These are phyloP conservation scores for Metschnikowia matae DNA, from an alignment of 805 yeast species.

Conservation along the genomic window DNA sequence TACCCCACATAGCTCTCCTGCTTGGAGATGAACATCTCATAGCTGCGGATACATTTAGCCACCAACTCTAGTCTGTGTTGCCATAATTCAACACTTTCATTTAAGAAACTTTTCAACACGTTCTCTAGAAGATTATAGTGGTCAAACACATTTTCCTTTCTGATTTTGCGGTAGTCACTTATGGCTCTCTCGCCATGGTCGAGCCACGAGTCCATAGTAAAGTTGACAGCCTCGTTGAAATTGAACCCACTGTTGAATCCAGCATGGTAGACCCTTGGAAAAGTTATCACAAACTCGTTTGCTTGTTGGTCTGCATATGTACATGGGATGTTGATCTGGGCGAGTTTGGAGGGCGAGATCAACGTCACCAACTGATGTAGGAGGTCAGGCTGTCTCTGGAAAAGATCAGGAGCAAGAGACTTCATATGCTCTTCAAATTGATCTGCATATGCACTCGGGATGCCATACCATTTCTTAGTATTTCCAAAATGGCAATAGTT, in stretches of 20 bases:
- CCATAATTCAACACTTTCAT: constrained; percentile 4
- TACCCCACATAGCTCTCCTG: constrained; percentile 19
- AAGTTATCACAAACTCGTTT: constrained; percentile 47
- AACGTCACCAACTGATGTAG: constrained; percentile 82
- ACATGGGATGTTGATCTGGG: constrained; percentile 42
- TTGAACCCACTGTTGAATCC: constrained; percentile 45
- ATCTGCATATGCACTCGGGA: constrained; percentile 64
- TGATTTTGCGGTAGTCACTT: constrained; percentile 25
- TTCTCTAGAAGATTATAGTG: constrained; percentile 48
- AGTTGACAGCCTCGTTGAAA: constrained; percentile 47
- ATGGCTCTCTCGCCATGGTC: constrained; percentile 49
- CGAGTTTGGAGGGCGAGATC: constrained; percentile 60
- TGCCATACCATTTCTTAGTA: constrained; percentile 90
- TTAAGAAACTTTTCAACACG: constrained; percentile 30
- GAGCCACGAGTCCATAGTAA: constrained; percentile 70
- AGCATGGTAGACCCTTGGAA: constrained; percentile 43
- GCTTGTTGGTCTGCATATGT: constrained; percentile 65
- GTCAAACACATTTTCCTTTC: constrained; percentile 47
- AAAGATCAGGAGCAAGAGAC: constrained; percentile 71
- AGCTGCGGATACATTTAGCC: constrained; percentile 26
- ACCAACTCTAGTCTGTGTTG: constrained; percentile 9
- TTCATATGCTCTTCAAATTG: constrained; percentile 63
- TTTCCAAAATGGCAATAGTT: constrained; percentile 90
- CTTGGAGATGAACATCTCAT: constrained; percentile 21
- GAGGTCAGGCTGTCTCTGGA: constrained; percentile 80